Evolutionary conservation across 768 basidiomycete species (phyloP).

Genomic region (Cyclocybe aegerita): DNA sequence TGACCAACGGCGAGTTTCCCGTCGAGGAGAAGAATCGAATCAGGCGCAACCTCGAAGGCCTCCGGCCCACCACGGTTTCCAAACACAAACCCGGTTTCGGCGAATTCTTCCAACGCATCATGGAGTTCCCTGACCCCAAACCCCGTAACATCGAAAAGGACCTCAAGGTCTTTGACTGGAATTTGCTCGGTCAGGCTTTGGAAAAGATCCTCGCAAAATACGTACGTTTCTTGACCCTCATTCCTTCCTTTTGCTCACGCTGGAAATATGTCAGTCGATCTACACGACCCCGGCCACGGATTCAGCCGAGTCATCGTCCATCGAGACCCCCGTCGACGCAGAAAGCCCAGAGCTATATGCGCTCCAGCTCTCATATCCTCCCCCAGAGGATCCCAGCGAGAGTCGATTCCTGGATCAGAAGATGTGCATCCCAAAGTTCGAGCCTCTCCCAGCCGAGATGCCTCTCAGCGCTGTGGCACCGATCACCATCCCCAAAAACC

Average conservation of each 20-base stretch:
- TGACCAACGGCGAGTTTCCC: slow-evolving; percentile 75
- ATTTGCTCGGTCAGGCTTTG: slow-evolving; percentile 63
- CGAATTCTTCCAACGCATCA: slow-evolving; percentile 92
- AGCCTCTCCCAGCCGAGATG: slow-evolving; percentile 23
- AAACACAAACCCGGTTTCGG: slow-evolving; percentile 81
- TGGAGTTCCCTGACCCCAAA: slow-evolving; percentile 93
- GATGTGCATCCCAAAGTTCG: slow-evolving; percentile 22
- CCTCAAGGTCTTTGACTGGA: slow-evolving; percentile 85
- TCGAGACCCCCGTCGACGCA: slow-evolving; percentile 21
- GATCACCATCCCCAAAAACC: background rate
- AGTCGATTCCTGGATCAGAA: slow-evolving; percentile 23
- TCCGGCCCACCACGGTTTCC: slow-evolving; percentile 86
- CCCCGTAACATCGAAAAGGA: slow-evolving; percentile 98
- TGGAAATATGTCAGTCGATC: slow-evolving; percentile 37
- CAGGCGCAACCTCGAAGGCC: slow-evolving; percentile 89
- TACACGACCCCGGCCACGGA: slow-evolving; percentile 38
- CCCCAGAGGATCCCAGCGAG: slow-evolving; percentile 17
- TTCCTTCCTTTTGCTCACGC: background rate
- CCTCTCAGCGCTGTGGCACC: slow-evolving; percentile 8
- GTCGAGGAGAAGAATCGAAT: slow-evolving; percentile 98
- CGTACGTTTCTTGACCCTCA: slow-evolving; percentile 40
- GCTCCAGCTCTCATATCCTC: slow-evolving; percentile 26
- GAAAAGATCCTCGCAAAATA: slow-evolving; percentile 86
- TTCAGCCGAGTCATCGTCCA: slow-evolving; percentile 31
- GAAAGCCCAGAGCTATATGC: slow-evolving; percentile 27